Evolutionary conservation across 148 eudicot species (phyloP), one percentile per base, ranked within the genome.

Genomic region (Diospyros lotus): DNA sequence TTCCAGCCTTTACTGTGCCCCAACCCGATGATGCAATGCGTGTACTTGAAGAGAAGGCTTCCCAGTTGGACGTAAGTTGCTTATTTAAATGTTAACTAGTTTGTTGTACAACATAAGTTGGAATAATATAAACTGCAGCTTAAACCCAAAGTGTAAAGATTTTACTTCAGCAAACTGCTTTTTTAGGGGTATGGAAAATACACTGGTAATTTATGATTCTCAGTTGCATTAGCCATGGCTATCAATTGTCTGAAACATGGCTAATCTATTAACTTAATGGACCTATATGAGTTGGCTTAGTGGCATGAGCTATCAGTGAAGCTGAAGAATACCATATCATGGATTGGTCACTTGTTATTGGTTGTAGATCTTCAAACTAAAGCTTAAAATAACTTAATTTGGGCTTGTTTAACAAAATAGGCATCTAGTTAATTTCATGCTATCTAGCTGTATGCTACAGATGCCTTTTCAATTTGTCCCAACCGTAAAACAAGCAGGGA

Each of bases 21-120:
- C 99, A 96, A 69, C 98, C 97, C 50, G 97, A 96, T 79, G 99
- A 96, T 84, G 99, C 99, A 58, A 91, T 93, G 98, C 58, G 17
- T 9, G 98, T 85, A 53, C 99, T 96, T 71, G 86, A 89, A 77
- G 90, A 86, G 75, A 89, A 83, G 81, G 97, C 91, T 78, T 81
- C 93, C 52, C 82, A 78, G 75, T 81, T 96, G 83, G 83, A 87
- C 82, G 99, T 96, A 81, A 84, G 95, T 87, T 77, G 48, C 66
- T 11, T 75, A 70, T 55, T 28, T 73, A 70, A 48, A 40, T 10
- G 8, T 39, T 39, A 52, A 41, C 68, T 64, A 8, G 2, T 63
- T 73, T 41, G 40, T 28, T 51, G 51, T 64, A 17, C 76, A n/a
- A 18, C 46, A 74, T 9, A 64, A 14, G 39, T 12, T 14, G 7